Evolutionary conservation across 176 grass and related monocot species (phyloP).

Genomic region (Eremochloa ophiuroides): DNA sequence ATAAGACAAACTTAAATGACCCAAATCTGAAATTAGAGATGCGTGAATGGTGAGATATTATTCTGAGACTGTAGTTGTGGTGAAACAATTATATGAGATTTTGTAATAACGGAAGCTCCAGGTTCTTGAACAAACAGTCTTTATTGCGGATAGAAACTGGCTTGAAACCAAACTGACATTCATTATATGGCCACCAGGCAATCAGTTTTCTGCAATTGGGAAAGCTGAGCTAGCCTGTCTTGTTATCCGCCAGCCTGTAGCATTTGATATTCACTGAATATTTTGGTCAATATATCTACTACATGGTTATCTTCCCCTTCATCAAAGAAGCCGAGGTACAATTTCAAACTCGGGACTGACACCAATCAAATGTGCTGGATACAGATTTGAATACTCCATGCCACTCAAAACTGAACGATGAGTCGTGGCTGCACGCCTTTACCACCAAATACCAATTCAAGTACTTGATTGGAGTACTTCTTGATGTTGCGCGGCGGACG

Average conservation of each 20-base stretch:
- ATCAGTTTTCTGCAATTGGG: conserved; percentile 50
- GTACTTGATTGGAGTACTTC: conserved; percentile 79
- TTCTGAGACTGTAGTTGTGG: no score
- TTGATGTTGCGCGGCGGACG: no score
- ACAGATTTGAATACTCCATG: conserved; percentile 64
- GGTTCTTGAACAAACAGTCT: background rate
- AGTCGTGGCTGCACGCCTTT: conserved; percentile 49
- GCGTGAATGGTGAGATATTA: no score
- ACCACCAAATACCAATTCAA: conserved; percentile 65
- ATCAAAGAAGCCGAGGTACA: conserved; percentile 54
- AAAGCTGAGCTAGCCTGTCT: conserved; percentile 58
- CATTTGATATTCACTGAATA: conserved; percentile 70
- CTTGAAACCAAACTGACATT: conserved; percentile 2
- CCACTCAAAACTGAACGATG: conserved; percentile 69
- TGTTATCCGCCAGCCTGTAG: conserved; percentile 48
- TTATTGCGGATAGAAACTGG: background rate
- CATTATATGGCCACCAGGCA: background rate
- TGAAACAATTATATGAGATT: no score
- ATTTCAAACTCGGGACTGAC: conserved; percentile 64
- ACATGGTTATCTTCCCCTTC: conserved; percentile 62
- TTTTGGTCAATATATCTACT: conserved; percentile 40
- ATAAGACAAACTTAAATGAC: no score
- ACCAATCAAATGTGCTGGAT: conserved; percentile 59
- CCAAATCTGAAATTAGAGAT: no score
- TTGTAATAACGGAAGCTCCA: no score